A percentile compares a stretch with the other conserved stretches of the same genome.
Evolutionary conservation across 1,139 yeast species (phyloP).

Genomic region (Debaryomyces subglobosus): DNA sequence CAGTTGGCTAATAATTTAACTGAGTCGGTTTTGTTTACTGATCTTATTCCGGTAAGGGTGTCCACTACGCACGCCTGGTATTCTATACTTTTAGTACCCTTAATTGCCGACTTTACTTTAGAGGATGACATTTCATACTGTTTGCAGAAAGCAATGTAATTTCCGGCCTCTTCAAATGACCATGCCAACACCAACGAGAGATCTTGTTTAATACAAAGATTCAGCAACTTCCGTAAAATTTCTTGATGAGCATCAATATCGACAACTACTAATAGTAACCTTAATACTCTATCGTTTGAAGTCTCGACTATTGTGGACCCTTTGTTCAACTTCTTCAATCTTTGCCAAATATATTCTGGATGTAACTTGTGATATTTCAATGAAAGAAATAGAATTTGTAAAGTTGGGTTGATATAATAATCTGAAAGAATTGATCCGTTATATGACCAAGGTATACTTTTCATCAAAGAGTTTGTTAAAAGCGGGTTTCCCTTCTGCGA

Average conservation of each 20-base stretch:
- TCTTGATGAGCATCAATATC: constrained; percentile 80
- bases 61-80: constrained; percentile 55
- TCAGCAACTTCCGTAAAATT: constrained; percentile 67
- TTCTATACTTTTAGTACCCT: constrained; percentile 46
- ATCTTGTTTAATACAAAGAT: constrained; percentile 69
- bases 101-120: constrained; percentile 32
- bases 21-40: constrained; percentile 64
- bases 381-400: constrained; percentile 74
- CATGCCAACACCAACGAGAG: constrained; percentile 76
- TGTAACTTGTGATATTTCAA: constrained; percentile 82
- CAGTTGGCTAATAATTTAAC: constrained; percentile 55
- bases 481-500: constrained; percentile 51
- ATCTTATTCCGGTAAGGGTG: constrained; percentile 53
- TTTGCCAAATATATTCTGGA: constrained; percentile 81
- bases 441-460: constrained; percentile 39
- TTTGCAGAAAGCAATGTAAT: constrained; percentile 61
- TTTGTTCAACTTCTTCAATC: constrained; percentile 57
- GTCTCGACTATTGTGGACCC: constrained; percentile 25
- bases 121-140: constrained; percentile 44
- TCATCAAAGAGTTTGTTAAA: constrained; percentile 41
- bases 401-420: constrained; percentile 64
- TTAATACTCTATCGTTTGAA: constrained; percentile 48
- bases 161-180: constrained; percentile 86
- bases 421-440: constrained; percentile 51
- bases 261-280: constrained; percentile 71